phyloP scores from a whole-genome alignment of 1,284 basidiomycete genomes.

The Trichosporon sp. region DNA sequence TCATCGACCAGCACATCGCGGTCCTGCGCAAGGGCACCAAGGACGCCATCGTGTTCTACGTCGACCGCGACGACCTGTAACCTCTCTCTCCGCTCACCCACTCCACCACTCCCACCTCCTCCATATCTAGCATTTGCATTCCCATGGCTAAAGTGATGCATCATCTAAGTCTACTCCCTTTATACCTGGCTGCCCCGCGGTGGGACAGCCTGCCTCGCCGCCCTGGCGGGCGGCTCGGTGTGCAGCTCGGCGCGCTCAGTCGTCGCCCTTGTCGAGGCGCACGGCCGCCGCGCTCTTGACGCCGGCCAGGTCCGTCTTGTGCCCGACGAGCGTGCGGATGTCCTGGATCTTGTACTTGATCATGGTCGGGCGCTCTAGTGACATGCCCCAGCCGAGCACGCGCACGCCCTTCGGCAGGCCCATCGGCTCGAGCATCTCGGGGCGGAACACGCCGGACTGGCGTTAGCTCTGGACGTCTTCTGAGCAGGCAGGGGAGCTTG shows the following conservation, averaged over 20 bases:
- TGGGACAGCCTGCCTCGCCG: background rate
- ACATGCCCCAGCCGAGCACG: slow-evolving; percentile 95
- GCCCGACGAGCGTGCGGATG: slow-evolving; percentile 93
- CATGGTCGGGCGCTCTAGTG: slow-evolving; percentile 98
- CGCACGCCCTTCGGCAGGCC: slow-evolving; percentile 95
- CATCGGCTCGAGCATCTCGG: slow-evolving; percentile 99
- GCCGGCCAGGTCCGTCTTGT: slow-evolving; percentile 86
- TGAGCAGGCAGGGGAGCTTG: background rate
- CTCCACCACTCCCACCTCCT: background rate
- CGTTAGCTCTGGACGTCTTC: slow-evolving; percentile 10
- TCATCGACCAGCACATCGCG: slow-evolving; percentile 62
- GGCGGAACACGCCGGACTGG: slow-evolving; percentile 98
- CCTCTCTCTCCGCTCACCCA: background rate
- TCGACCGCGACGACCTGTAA: slow-evolving; percentile 24
- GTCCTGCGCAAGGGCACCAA: slow-evolving; percentile 73
- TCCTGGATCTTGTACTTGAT: slow-evolving; percentile 92
- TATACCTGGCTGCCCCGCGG: too few relatives aligned
- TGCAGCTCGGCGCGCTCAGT: too few relatives aligned
- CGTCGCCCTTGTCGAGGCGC: slow-evolving; percentile 59
- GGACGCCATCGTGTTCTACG: slow-evolving; percentile 62
- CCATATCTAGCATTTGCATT: background rate
- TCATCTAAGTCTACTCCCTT: slow-evolving; percentile 3
- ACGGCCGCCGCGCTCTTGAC: slow-evolving; percentile 88
- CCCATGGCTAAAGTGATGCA: background rate
- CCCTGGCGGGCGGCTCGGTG: background rate